Evolutionary conservation across 768 basidiomycete genomes (phyloP).

Genomic region (Lenzites betulinus): DNA sequence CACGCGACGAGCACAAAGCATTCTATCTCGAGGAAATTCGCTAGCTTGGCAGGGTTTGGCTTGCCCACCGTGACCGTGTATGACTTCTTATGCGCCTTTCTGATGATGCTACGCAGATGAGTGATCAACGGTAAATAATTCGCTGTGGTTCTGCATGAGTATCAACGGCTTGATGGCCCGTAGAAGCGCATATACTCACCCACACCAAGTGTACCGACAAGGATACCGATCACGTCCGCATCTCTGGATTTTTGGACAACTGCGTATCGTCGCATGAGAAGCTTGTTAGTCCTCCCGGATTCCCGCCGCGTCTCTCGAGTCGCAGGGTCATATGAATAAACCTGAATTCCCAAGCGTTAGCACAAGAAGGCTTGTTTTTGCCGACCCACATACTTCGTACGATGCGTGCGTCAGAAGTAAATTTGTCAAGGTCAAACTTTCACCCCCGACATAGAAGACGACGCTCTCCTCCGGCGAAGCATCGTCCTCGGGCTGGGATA

Average conservation of each 20-base stretch:
- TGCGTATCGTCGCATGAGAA: conserved; percentile 90
- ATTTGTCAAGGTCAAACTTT: conserved; percentile 81
- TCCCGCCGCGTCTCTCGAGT: conserved; percentile 51
- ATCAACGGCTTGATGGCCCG: background rate
- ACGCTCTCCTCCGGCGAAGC: conserved; percentile 32
- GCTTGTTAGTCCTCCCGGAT: conserved; percentile 69
- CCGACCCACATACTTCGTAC: conserved; percentile 49
- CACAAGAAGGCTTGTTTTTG: background rate
- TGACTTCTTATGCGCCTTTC: conserved; percentile 75
- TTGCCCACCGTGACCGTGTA: conserved; percentile 97
- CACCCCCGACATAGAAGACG: conserved; percentile 71
- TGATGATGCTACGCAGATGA: conserved; percentile 73
- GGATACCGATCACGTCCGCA: conserved; percentile 92
- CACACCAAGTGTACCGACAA: conserved; percentile 92
- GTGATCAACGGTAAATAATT: conserved; percentile 85
- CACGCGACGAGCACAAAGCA: conserved; percentile 96
- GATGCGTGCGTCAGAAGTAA: conserved; percentile 80
- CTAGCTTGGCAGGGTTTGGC: conserved; percentile 91
- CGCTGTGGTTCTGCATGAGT: conserved; percentile 42
- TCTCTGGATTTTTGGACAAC: conserved; percentile 85
- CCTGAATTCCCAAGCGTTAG: conserved; percentile 40
- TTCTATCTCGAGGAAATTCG: conserved; percentile 95
- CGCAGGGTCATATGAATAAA: conserved; percentile 75
- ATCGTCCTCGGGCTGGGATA: background rate
- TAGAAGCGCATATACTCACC: conserved; percentile 45